These are phyloP conservation scores for Aspergillus incahuasiensis DNA, from an alignment of 495 filamentous ascomycete species.

Conservation along the genomic window DNA sequence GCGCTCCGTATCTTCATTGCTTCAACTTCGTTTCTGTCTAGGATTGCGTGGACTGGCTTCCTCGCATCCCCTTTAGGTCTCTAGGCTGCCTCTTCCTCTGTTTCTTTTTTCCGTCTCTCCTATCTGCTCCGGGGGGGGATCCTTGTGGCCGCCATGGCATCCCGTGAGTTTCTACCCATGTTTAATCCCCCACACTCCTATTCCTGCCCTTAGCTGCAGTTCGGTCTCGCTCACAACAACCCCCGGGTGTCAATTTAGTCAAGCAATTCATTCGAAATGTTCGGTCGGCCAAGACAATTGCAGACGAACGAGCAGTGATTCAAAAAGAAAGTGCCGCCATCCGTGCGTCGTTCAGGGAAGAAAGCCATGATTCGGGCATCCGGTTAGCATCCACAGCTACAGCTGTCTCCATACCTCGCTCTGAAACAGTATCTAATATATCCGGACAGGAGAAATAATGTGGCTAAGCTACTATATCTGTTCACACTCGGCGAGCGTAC, in stretches of 20 bases:
- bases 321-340: conserved; percentile 99
- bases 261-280: conserved; percentile 99
- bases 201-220: conserved; percentile 5
- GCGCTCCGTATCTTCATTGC: neutral
- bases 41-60: conserved; percentile 24
- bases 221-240: conserved; percentile 14
- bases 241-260: conserved; percentile 49
- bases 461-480: conserved; percentile 94
- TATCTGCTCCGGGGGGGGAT: conserved; percentile 33
- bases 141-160: conserved; percentile 56
- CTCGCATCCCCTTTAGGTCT: conserved; percentile 11
- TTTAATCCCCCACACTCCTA: conserved; percentile 31
- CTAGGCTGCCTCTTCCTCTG: neutral
- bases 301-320: conserved; percentile 94
- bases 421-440: conserved; percentile 23
- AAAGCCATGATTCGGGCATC: conserved; percentile 84
- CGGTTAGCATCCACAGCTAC: conserved; percentile 51
- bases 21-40: conserved; percentile 1
- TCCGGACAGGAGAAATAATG: conserved; percentile 82
- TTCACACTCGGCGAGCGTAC: conserved; percentile 98
- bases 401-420: conserved; percentile 3
- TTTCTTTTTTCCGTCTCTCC: conserved; percentile 10
- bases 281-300: conserved; percentile 95
- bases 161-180: conserved; percentile 50
- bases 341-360: conserved; percentile 92